Conservation (phyloP, 768 basidiomycete species). For the Boletus sensibilis region DNA sequence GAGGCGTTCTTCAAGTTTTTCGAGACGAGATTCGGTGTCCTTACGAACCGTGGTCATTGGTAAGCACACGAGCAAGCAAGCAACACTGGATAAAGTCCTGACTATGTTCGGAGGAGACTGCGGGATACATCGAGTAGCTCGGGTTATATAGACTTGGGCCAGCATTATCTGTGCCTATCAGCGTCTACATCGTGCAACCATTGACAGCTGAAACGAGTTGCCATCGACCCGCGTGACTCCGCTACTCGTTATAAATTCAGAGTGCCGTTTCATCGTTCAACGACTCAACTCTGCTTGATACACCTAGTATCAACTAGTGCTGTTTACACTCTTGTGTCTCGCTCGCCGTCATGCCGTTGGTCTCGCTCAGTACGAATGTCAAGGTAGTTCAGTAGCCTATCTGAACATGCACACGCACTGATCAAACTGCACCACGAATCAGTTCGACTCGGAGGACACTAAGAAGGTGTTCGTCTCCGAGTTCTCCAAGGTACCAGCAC, state of each 20-base stretch:
- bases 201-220: too few species aligned
- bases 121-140: too few species aligned
- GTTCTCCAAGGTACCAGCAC: conserved; percentile 52
- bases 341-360: conserved; percentile 33
- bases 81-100: too few species aligned
- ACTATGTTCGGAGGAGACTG: too few species aligned
- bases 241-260: too few species aligned
- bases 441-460: conserved; percentile 25
- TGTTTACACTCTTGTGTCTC: background rate
- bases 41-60: conserved; percentile 59
- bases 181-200: too few species aligned
- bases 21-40: conserved; percentile 46
- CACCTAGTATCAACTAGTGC: background rate
- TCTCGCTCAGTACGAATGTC: conserved; percentile 41
- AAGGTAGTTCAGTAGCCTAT: conserved; percentile 20
- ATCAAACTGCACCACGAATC: background rate
- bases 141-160: too few species aligned
- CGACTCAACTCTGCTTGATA: background rate
- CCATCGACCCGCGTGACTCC: too few species aligned
- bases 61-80: conserved; percentile 12
- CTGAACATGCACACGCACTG: background rate
- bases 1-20: conserved; percentile 53
- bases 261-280: background rate
- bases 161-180: too few species aligned
- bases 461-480: conserved; percentile 42